Evolutionary conservation across 352 stramenopile species (phyloP), one percentile per base, ranked within the genome.

Genomic region (Globisporangium barbulae): DNA sequence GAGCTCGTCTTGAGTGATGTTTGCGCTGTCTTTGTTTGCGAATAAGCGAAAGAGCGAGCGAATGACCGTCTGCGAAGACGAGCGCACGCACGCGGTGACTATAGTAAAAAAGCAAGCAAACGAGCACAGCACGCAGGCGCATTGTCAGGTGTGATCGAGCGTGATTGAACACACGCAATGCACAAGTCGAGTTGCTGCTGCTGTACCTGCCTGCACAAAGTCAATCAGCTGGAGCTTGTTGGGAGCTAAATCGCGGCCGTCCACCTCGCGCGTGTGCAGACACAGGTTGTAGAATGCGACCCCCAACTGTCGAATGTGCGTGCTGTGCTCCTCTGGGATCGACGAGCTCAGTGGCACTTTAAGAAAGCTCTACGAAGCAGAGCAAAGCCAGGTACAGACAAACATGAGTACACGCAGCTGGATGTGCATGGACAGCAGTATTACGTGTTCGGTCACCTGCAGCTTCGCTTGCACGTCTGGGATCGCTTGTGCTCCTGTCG

Each of bases 81-180:
- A 75, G 5, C 84, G 78, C 19, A 78, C 79, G 56, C 83, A 91
- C 53, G 79, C 70, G 13, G 86, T 76, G 52, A 91, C 86, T 95
- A 41, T 21, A 52, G 48, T 5, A 41, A 39, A 17, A 33, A 17
- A 41, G 45, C 12, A 25, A 48, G 2, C 12, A 42, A 19, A 45
- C 31, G 31, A 21, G 10, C 28, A 53, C 9, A 31, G 10, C 28
- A 53, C 9, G 21, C n/a, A 44, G 15, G 8, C n/a, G 31, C 7
- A 21, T 28, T 12, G 56, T 35, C 30, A 45, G n/a, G 13, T 59
- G 21, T n/a, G n/a, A 19, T 28, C 35, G 9, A 13, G 53, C 31
- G n/a, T 3, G 17, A 25, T 9, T 22, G 21, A 3, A 4, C 2
- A 35, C 22, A 25, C 12, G 17, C n/a, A 35, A 7, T 5, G 41